A percentile compares a stretch with the other conserved stretches of the same genome.
Evolutionary conservation across 106 monocot genomes (phyloP).

Genomic region (Allium cepa): DNA sequence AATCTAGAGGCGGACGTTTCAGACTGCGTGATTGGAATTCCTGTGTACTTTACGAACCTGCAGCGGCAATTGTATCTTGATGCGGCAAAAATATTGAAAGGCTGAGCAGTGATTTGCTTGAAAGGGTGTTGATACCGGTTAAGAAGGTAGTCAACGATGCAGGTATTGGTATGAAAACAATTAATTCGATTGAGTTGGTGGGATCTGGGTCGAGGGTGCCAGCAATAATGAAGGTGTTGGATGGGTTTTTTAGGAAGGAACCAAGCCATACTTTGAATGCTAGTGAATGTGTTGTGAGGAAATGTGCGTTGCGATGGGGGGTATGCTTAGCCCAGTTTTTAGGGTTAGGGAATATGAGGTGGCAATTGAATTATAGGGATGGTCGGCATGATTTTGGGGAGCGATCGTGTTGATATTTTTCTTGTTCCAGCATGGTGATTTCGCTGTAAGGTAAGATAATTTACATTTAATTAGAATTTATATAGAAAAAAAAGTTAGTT

Average conservation of each 20-base stretch:
- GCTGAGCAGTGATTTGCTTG: conserved; percentile 49
- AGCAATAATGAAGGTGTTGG: conserved; percentile 41
- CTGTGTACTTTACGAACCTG: conserved; percentile 59
- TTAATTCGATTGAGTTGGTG: conserved; percentile 82
- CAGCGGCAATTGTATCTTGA: conserved; percentile 71
- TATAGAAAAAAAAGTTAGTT: no score
- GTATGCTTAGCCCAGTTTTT: conserved; percentile 71
- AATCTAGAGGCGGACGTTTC: conserved; percentile 25
- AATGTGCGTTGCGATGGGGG: conserved; percentile 71
- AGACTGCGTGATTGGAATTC: conserved; percentile 76
- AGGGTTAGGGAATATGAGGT: conserved; percentile 84
- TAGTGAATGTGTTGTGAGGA: conserved; percentile 74
- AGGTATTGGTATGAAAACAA: conserved; percentile 23
- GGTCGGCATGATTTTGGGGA: no score
- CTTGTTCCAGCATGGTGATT: no score
- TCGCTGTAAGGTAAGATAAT: no score
- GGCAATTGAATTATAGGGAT: no score
- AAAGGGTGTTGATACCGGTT: conserved; percentile 54
- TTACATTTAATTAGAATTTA: no score
- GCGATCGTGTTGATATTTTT: no score
- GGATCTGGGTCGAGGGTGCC: conserved; percentile 90
- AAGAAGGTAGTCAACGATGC: conserved; percentile 47
- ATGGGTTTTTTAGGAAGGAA: conserved; percentile 48
- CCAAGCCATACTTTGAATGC: conserved; percentile 62
- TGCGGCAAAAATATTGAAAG: conserved; percentile 73